Evolutionary conservation across 202 grass and related monocot species (phyloP).

Genomic region (Carex arenaria): DNA sequence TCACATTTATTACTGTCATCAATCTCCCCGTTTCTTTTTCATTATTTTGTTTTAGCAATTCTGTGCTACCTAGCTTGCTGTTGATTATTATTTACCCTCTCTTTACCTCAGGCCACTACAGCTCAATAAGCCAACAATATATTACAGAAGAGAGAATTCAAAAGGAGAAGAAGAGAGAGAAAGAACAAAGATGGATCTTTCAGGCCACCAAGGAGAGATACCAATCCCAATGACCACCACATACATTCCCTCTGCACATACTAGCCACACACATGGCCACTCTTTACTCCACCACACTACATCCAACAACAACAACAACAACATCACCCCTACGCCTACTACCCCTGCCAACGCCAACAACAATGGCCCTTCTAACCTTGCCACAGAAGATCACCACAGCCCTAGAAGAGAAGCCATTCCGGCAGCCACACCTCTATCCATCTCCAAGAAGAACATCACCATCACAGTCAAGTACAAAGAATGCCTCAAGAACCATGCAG

Average conservation of each 20-base stretch:
- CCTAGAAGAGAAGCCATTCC: slow-evolving; percentile 26
- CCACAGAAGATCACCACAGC: slow-evolving; percentile 33
- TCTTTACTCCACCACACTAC: slow-evolving; percentile 38
- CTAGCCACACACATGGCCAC: slow-evolving; percentile 24
- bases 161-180: slow-evolving; percentile 12
- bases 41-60: not conserved
- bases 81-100: not conserved
- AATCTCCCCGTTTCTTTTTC: slow-evolving; percentile 3
- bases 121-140: slow-evolving; percentile 13
- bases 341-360: slow-evolving; percentile 26
- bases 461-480: slow-evolving; percentile 54
- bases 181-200: slow-evolving; percentile 69
- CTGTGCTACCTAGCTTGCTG: not conserved
- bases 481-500: slow-evolving; percentile 84
- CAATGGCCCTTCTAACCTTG: not conserved
- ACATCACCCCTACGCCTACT: slow-evolving; percentile 23
- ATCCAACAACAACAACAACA: slow-evolving; percentile 23
- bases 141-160: slow-evolving; percentile 22
- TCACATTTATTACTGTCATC: slow-evolving; percentile 22
- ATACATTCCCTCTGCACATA: slow-evolving; percentile 34
- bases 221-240: slow-evolving; percentile 75
- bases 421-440: not conserved
- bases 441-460: not conserved
- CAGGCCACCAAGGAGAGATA: slow-evolving; percentile 71
- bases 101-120: slow-evolving; percentile 1